phyloP scores from a whole-genome alignment of 2,329 filamentous ascomycete species.

The Beauveria bassiana region DNA sequence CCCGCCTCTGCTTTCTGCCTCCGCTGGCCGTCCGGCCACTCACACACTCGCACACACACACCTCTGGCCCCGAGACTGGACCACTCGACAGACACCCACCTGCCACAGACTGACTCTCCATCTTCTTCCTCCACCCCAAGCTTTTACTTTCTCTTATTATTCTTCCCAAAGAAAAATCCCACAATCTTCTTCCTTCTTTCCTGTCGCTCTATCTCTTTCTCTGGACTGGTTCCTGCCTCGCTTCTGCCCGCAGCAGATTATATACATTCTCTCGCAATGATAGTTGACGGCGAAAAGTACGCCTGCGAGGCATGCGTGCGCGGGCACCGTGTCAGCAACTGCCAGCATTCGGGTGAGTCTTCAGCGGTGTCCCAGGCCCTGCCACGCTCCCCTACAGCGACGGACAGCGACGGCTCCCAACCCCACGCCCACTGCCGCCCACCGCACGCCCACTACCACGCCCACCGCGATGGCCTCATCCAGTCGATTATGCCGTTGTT shows the following conservation, averaged over 20 bases:
- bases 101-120: not conserved
- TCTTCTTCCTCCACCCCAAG: constrained; percentile 9
- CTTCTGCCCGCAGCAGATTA: constrained; percentile 12
- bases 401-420: not conserved
- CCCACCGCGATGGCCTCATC: not conserved
- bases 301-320: constrained; percentile 97
- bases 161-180: not conserved
- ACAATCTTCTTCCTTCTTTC: not conserved
- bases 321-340: constrained; percentile 97
- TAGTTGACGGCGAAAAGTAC: constrained; percentile 93
- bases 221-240: constrained; percentile 3
- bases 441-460: not conserved
- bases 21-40: not conserved
- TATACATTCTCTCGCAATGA: constrained; percentile 43
- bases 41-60: not conserved
- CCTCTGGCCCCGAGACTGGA: not conserved
- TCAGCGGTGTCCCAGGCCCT: constrained; percentile 6
- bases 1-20: not conserved
- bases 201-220: not conserved
- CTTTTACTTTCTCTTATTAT: constrained; percentile 6
- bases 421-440: constrained; percentile 1
- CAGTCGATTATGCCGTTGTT: not conserved
- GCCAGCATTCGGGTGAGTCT: constrained; percentile 82
- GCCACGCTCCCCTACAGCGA: not conserved
- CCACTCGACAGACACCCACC: not conserved